A percentile compares a stretch with the other conserved stretches of the same genome.
Conservation (phyloP, 176 grass and related monocot genomes). For the barley (Hordeum vulgare) region DNA sequence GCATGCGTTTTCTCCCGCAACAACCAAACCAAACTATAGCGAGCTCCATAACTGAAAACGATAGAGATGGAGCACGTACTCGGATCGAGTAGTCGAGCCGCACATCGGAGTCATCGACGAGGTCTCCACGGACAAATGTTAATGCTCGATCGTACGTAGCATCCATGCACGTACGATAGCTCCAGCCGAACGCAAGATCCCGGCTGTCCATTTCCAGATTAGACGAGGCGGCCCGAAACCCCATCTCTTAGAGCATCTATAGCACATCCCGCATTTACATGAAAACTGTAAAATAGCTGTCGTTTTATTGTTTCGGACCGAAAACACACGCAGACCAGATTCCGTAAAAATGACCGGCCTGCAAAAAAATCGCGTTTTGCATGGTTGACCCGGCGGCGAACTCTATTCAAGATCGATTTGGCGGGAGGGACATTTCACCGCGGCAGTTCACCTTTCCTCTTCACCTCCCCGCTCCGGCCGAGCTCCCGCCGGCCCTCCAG, state of each 20-base stretch:
- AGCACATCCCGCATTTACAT: no score
- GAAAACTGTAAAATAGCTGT: no score
- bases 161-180: neutral
- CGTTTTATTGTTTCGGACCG: no score
- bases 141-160: neutral
- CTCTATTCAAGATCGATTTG: no score
- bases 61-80: neutral
- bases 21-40: neutral
- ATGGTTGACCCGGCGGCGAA: no score
- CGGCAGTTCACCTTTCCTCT: no score
- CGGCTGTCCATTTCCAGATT: neutral
- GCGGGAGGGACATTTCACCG: no score
- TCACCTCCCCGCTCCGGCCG: no score
- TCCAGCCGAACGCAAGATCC: neutral
- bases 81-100: neutral
- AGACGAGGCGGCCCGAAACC: neutral
- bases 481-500: no score
- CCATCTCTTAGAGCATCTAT: neutral
- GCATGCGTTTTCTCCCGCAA: neutral
- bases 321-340: no score
- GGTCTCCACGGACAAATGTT: neutral
- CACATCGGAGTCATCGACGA: constrained; percentile 19
- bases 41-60: neutral
- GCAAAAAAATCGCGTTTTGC: no score
- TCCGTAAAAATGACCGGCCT: no score